Percentiles rank a stretch among this genome's conserved stretches.
Conservation (phyloP, 208 protist genomes). For the Wallacemonas sp. region DNA sequence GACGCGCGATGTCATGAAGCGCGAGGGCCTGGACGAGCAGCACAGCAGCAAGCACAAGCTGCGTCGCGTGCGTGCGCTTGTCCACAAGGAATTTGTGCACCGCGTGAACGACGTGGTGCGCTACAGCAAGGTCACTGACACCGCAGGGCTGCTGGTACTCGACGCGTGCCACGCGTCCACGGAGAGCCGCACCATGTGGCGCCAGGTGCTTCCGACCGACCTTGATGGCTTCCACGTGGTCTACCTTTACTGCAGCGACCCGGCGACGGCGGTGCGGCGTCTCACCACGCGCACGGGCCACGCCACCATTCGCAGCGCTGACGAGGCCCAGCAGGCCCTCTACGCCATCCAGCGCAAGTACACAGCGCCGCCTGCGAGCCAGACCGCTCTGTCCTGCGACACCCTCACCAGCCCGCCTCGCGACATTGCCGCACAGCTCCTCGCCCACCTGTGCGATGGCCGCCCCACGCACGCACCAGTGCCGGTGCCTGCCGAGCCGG, state of each 20-base stretch:
- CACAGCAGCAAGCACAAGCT: slow-evolving; percentile 82
- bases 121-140: slow-evolving; percentile 10
- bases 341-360: slow-evolving; percentile 64
- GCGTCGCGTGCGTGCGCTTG: slow-evolving; percentile 41
- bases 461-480: too few relatives aligned
- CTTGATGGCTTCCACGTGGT: slow-evolving; percentile 37
- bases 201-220: slow-evolving; percentile 23
- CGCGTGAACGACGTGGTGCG: slow-evolving; percentile 26
- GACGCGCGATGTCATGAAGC: slow-evolving; percentile 27
- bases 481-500: too few relatives aligned
- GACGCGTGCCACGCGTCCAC: slow-evolving; percentile 81
- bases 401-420: slow-evolving; percentile 20
- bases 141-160: slow-evolving; percentile 54
- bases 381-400: slow-evolving; percentile 29
- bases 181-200: slow-evolving; percentile 41
- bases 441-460: not conserved
- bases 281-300: slow-evolving; percentile 41
- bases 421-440: slow-evolving; percentile 11
- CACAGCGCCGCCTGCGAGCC: slow-evolving; percentile 37
- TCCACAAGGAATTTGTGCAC: slow-evolving; percentile 37
- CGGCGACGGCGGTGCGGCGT: slow-evolving; percentile 30
- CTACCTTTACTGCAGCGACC: slow-evolving; percentile 58
- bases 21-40: slow-evolving; percentile 34
- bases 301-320: slow-evolving; percentile 38
- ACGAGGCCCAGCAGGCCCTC: slow-evolving; percentile 68